These are phyloP conservation scores for Russula dissimulans DNA, from an alignment of 768 basidiomycete species.

Conservation along the genomic window DNA sequence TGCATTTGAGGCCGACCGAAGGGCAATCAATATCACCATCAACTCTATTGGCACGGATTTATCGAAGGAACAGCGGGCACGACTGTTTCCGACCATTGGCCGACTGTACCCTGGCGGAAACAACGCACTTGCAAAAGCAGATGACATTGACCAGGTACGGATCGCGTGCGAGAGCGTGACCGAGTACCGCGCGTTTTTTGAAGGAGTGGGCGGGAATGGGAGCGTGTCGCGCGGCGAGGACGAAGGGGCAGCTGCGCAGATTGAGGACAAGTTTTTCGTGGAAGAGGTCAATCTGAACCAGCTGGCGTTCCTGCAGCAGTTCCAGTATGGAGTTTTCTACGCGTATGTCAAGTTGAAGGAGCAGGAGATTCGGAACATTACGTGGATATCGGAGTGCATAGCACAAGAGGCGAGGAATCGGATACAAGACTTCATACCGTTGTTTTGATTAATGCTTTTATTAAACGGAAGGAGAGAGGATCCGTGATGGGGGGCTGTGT, in stretches of 20 bases:
- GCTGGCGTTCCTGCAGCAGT: slow-evolving; percentile 90
- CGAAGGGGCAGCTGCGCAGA: slow-evolving; percentile 43
- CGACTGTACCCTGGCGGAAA: slow-evolving; percentile 93
- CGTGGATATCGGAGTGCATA: slow-evolving; percentile 97
- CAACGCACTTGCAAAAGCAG: slow-evolving; percentile 85
- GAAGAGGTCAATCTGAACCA: slow-evolving; percentile 94
- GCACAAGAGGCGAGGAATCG: slow-evolving; percentile 93
- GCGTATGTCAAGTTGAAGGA: slow-evolving; percentile 89
- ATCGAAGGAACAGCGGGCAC: slow-evolving; percentile 88
- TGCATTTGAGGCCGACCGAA: slow-evolving; percentile 92
- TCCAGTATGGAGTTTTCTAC: slow-evolving; percentile 90
- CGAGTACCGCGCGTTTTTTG: slow-evolving; percentile 90
- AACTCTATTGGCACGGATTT: slow-evolving; percentile 97
- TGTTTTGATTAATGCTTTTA: slow-evolving; percentile 47
- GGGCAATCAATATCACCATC: slow-evolving; percentile 97
- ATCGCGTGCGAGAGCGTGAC: slow-evolving; percentile 76
- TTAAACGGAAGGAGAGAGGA: too few relatives aligned
- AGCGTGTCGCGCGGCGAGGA: slow-evolving; percentile 27
- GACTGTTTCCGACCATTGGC: slow-evolving; percentile 90
- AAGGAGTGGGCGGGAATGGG: slow-evolving; percentile 31
- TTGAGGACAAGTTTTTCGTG: slow-evolving; percentile 93
- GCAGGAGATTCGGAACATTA: slow-evolving; percentile 81
- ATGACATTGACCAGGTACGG: slow-evolving; percentile 91
- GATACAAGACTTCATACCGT: slow-evolving; percentile 91
- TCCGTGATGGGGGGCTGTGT: neutral